phyloP scores from a whole-genome alignment of 1,284 basidiomycete genomes.

The Mycena citricolor region DNA sequence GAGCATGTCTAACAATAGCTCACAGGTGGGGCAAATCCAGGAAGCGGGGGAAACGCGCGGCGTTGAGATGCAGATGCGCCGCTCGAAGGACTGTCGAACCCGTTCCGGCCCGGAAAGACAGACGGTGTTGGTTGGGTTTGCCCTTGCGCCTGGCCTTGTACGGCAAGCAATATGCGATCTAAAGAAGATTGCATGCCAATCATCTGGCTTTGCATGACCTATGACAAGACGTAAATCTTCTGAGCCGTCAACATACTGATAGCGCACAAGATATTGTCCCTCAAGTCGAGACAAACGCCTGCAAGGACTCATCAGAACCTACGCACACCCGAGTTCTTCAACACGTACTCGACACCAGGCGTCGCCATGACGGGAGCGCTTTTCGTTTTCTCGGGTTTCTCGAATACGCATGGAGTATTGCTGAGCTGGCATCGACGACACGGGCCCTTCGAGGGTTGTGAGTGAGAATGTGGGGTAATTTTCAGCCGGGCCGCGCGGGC shows the following conservation, averaged over 20 bases:
- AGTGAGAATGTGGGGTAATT: too few species aligned
- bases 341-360: conserved; percentile 71
- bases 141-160: conserved; percentile 53
- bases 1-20: conserved; percentile 29
- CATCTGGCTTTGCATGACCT: conserved; percentile 90
- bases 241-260: conserved; percentile 9
- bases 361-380: conserved; percentile 53
- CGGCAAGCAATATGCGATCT: conserved; percentile 71
- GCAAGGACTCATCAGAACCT: conserved; percentile 27
- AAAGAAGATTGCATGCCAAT: conserved; percentile 86
- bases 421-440: conserved; percentile 88
- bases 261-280: conserved; percentile 76
- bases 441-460: conserved; percentile 69
- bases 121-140: conserved; percentile 29
- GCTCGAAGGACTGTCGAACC: conserved; percentile 40
- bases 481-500: too few species aligned
- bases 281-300: conserved; percentile 81
- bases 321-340: conserved; percentile 20
- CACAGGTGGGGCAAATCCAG: conserved; percentile 88
- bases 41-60: conserved; percentile 73
- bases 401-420: conserved; percentile 84
- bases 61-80: conserved; percentile 34
- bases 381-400: conserved; percentile 86
- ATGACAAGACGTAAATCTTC: conserved; percentile 13
- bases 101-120: conserved; percentile 37